phyloP scores from a whole-genome alignment of 1,284 basidiomycete genomes.

The Phenoliferia sp. region DNA sequence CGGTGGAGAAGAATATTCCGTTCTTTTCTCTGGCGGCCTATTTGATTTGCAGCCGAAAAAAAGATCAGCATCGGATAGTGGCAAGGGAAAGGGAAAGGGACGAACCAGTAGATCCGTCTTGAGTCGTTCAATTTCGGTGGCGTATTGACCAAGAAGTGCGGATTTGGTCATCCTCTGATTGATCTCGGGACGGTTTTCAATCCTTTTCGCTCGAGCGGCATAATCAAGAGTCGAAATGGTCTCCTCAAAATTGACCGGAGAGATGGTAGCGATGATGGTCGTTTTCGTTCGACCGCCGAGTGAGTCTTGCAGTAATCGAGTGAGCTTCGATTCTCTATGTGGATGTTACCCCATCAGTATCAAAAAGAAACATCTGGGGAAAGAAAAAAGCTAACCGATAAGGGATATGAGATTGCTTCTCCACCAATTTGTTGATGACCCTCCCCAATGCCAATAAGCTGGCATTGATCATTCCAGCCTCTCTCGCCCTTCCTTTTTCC shows the following conservation, averaged over 20 bases:
- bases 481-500: slow-evolving; percentile 87
- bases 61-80: background rate
- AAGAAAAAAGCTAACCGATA: slow-evolving; percentile 62
- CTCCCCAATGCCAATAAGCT: slow-evolving; percentile 91
- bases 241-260: slow-evolving; percentile 93
- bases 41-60: background rate
- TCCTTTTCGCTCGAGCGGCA: slow-evolving; percentile 90
- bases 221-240: slow-evolving; percentile 98
- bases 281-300: slow-evolving; percentile 98
- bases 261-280: slow-evolving; percentile 94
- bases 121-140: slow-evolving; percentile 89
- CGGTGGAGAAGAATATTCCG: slow-evolving; percentile 85
- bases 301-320: slow-evolving; percentile 95
- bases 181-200: slow-evolving; percentile 90
- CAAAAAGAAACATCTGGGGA: too few species aligned
- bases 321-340: slow-evolving; percentile 67
- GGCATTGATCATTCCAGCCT: slow-evolving; percentile 99
- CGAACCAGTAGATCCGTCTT: slow-evolving; percentile 72
- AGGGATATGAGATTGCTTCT: slow-evolving; percentile 63
- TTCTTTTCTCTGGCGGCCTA: slow-evolving; percentile 84
- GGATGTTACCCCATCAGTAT: background rate
- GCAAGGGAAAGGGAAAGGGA: background rate
- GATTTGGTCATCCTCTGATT: slow-evolving; percentile 93
- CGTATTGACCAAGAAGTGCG: slow-evolving; percentile 87
- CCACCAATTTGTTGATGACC: slow-evolving; percentile 95